A percentile compares a stretch with the other conserved stretches of the same genome.
Evolutionary conservation across 1,284 basidiomycete species (phyloP).

Genomic region (Exobasidium rhododendri): DNA sequence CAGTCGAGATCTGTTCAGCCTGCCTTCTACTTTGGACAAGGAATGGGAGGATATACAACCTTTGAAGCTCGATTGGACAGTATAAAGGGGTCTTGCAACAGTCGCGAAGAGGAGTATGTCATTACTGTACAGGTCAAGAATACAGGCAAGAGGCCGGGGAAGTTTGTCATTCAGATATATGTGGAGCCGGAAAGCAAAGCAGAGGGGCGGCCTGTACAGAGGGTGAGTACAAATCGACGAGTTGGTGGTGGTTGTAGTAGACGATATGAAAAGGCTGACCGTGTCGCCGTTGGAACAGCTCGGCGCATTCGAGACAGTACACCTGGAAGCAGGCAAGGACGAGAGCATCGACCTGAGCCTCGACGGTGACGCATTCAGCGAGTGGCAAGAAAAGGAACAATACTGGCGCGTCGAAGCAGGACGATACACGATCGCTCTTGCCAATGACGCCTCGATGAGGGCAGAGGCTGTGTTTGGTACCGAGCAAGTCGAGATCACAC

Average conservation of each 20-base stretch:
- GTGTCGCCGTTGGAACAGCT: too few species aligned
- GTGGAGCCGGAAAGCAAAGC: not conserved
- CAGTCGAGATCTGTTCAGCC: not conserved
- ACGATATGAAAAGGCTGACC: too few species aligned
- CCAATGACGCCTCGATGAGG: constrained; percentile 2
- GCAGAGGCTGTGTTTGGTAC: not conserved
- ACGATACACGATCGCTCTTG: constrained; percentile 11
- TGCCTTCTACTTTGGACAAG: constrained; percentile 9
- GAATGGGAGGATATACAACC: constrained; percentile 20
- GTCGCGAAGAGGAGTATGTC: not conserved
- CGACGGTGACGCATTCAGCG: constrained; percentile 10
- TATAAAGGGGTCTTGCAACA: not conserved
- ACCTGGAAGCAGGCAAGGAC: constrained; percentile 3
- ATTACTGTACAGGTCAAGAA: constrained; percentile 14
- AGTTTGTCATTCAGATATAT: constrained; percentile 17
- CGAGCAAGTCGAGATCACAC: not conserved
- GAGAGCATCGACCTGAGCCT: not conserved
- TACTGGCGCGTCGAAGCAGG: constrained; percentile 14
- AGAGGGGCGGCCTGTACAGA: constrained; percentile 9
- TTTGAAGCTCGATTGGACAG: constrained; percentile 8
- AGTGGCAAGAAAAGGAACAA: constrained; percentile 11
- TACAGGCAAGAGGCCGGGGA: constrained; percentile 14
- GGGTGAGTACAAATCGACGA: constrained; percentile 12
- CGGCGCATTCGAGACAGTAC: constrained; percentile 11
- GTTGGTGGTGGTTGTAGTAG: too few species aligned